Conservation (phyloP, 352 stramenopile genomes). For the Phytophthora quininea region DNA sequence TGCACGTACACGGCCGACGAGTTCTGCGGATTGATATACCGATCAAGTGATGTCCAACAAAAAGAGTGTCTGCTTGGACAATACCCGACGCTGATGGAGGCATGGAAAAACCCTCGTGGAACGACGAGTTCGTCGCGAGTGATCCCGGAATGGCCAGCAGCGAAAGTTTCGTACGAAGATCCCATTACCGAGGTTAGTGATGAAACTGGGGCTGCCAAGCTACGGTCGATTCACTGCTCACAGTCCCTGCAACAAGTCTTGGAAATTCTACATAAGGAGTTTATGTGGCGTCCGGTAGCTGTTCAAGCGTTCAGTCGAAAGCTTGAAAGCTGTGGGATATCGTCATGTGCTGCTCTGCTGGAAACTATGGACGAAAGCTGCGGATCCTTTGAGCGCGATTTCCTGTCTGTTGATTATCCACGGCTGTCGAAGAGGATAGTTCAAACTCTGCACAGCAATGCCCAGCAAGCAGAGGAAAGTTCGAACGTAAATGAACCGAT, state of each 20-base stretch:
- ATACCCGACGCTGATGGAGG: constrained; percentile 66
- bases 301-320: constrained; percentile 38
- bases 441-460: constrained; percentile 28
- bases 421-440: constrained; percentile 57
- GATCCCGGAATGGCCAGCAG: constrained; percentile 49
- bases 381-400: constrained; percentile 47
- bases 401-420: constrained; percentile 56
- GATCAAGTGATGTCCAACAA: constrained; percentile 54
- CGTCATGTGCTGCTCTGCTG: constrained; percentile 49
- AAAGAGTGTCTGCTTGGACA: constrained; percentile 48
- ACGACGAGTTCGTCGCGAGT: constrained; percentile 26
- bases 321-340: constrained; percentile 47
- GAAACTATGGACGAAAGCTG: constrained; percentile 32
- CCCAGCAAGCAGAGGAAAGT: not conserved
- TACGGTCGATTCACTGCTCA: constrained; percentile 36
- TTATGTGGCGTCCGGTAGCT: constrained; percentile 47
- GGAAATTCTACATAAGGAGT: constrained; percentile 42
- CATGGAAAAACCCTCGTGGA: constrained; percentile 44
- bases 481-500: not conserved
- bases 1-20: constrained; percentile 72
- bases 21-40: constrained; percentile 70
- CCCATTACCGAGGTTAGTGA: constrained; percentile 25
- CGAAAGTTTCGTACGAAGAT: constrained; percentile 18
- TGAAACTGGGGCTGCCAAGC: not conserved
- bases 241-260: constrained; percentile 34